phyloP scores from a whole-genome alignment of 1,284 basidiomycete species.

The Xanthoconium separans region DNA sequence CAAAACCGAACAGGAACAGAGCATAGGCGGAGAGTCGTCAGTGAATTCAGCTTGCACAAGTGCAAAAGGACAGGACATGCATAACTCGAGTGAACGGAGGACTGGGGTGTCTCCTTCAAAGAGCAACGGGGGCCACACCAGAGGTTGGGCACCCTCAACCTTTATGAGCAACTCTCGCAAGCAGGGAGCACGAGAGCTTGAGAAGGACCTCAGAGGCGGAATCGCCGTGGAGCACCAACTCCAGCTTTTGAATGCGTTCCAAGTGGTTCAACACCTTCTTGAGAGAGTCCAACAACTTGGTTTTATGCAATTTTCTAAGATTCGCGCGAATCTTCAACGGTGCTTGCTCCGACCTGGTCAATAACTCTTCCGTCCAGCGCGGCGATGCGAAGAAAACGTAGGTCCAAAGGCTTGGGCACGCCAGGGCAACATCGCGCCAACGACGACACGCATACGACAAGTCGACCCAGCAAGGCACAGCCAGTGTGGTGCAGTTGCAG shows the following conservation, averaged over 20 bases:
- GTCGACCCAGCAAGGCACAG: constrained; percentile 9
- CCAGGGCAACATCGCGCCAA: constrained; percentile 26
- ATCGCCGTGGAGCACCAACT: too few species aligned
- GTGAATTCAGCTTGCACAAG: too few species aligned
- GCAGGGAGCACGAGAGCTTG: constrained; percentile 5
- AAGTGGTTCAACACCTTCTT: constrained; percentile 13
- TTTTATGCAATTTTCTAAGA: too few species aligned
- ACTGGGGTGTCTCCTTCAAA: too few species aligned
- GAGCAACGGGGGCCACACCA: background rate
- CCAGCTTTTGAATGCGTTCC: constrained; percentile 20
- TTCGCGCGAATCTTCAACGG: constrained; percentile 15
- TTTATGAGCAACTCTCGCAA: background rate
- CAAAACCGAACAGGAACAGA: background rate
- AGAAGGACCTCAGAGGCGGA: background rate
- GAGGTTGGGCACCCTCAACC: too few species aligned
- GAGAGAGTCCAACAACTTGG: background rate
- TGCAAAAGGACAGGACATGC: too few species aligned
- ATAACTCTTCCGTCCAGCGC: constrained; percentile 32
- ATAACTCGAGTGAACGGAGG: too few species aligned
- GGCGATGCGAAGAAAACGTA: constrained; percentile 18
- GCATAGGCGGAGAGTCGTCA: too few species aligned
- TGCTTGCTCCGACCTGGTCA: too few species aligned
- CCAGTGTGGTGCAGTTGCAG: rapidly evolving
- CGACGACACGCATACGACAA: constrained; percentile 23
- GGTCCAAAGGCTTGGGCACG: background rate